These are phyloP conservation scores for Kwoniella shandongensis DNA, from an alignment of 768 basidiomycete genomes.

Conservation along the genomic window DNA sequence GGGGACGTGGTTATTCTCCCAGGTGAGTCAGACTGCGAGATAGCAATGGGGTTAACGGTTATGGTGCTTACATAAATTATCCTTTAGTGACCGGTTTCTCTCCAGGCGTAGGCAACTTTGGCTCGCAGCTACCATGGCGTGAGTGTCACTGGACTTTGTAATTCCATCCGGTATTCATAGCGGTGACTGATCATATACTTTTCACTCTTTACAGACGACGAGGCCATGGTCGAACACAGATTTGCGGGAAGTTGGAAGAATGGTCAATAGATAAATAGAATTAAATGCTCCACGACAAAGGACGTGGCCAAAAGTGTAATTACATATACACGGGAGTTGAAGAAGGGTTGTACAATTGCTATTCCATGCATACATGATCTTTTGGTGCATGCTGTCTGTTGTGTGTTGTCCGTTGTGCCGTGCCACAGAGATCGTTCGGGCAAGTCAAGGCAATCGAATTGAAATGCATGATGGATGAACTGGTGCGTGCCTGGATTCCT, in stretches of 20 bases:
- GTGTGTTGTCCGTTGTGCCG: no score
- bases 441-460: no score
- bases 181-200: background rate
- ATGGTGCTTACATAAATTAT: background rate
- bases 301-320: no score
- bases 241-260: conserved; percentile 34
- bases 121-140: conserved; percentile 33
- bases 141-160: conserved; percentile 10
- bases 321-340: no score
- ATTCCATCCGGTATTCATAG: background rate
- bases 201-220: conserved; percentile 20
- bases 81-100: conserved; percentile 53
- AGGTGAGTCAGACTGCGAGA: conserved; percentile 24
- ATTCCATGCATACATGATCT: no score
- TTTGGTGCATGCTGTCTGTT: no score
- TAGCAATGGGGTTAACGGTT: no score
- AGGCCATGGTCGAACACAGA: conserved; percentile 52
- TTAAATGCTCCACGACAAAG: no score
- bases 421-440: no score
- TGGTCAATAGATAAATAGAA: background rate
- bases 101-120: conserved; percentile 51
- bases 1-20: conserved; percentile 55
- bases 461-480: no score
- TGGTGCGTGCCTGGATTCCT: no score
- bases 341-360: no score